Base-by-base conservation (phyloP, 2,329 filamentous ascomycete genomes). In the Chlorencoelia australis region DNA sequence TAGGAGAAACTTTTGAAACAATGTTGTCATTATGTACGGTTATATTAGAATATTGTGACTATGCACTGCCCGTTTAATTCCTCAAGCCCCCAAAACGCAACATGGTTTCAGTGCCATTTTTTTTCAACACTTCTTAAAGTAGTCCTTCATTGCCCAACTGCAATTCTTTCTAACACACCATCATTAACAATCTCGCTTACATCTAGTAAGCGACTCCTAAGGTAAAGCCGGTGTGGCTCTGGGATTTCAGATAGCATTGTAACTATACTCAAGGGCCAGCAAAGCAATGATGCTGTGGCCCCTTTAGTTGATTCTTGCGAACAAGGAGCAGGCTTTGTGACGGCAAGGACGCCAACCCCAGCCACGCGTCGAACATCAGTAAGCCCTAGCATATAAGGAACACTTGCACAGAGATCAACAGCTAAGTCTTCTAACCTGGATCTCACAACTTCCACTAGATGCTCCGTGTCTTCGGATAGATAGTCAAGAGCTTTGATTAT, bases 151-250 rank as follows among this genome's bases (percentile, higher is more conserved):
- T n/a, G n/a, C n/a, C n/a, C 72, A 26, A 30, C 21, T 17, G 41
- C 41, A 35, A 40, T 27, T 32, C 26, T 32, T 38, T 41, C 35
- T 16, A 44, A 18, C 7, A 44, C 24, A 13, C 38, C 38, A 30
- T 44, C 41, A 21, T 38, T 35, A 7, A 41, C 35, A 22, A 41
- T 33, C 24, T 41, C 41, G 30, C 38, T 39, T 4, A 44, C 35
- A 26, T 41, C 41, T 10, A 38, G 28, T 8, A 44, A 33, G 2
- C 38, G 33, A 18, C 14, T 33, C 18, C 29, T 41, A n/a, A 41
- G 10, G 16, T 39, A 44, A 5, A n/a, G 18, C 13, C 15, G 13
- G 19, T 41, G 32, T 15, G 7, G 9, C 5, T 25, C 32, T 15
- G 38, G 29, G 2, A 44, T 36, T 15, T 29, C 24, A n/a, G 22